Evolutionary conservation across 768 basidiomycete genomes (phyloP).

Genomic region (Strobilomyces confusus): DNA sequence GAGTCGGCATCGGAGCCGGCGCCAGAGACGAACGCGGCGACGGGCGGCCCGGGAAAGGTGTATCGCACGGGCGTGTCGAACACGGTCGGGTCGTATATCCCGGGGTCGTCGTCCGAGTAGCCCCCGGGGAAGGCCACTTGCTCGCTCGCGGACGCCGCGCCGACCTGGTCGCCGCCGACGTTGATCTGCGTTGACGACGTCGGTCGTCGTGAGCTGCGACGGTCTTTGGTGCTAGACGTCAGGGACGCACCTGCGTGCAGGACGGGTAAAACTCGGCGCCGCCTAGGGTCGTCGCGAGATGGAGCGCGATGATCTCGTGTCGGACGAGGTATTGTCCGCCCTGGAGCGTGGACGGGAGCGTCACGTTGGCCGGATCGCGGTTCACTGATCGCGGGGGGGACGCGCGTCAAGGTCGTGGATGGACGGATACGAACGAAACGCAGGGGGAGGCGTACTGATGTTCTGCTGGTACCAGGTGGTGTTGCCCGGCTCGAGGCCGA

Average conservation of each 20-base stretch:
- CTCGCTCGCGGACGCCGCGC: not conserved
- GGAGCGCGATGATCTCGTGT: constrained; percentile 73
- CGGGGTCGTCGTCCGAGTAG: not conserved
- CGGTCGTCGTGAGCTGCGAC: too few relatives aligned
- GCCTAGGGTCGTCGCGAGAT: constrained; percentile 48
- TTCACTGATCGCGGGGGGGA: constrained; percentile 28
- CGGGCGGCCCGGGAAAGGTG: constrained; percentile 53
- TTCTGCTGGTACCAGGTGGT: constrained; percentile 45
- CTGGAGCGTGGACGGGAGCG: constrained; percentile 49
- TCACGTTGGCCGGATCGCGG: constrained; percentile 39
- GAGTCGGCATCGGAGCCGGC: too few relatives aligned
- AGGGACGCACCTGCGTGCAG: constrained; percentile 49
- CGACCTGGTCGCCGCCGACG: constrained; percentile 42
- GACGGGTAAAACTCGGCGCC: constrained; percentile 45
- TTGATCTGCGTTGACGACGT: too few relatives aligned
- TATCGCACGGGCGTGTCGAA: constrained; percentile 31
- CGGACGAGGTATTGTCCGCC: constrained; percentile 73
- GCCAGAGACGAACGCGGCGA: constrained; percentile 43
- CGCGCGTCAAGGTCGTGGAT: not conserved
- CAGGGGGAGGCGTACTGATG: constrained; percentile 54
- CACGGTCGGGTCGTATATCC: constrained; percentile 40
- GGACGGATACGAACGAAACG: not conserved
- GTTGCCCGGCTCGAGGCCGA: not conserved
- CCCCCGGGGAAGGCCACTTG: not conserved
- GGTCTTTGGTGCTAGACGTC: constrained; percentile 58